Conservation (phyloP, 306 rosid genomes). For the Gastrolobium villosum region DNA sequence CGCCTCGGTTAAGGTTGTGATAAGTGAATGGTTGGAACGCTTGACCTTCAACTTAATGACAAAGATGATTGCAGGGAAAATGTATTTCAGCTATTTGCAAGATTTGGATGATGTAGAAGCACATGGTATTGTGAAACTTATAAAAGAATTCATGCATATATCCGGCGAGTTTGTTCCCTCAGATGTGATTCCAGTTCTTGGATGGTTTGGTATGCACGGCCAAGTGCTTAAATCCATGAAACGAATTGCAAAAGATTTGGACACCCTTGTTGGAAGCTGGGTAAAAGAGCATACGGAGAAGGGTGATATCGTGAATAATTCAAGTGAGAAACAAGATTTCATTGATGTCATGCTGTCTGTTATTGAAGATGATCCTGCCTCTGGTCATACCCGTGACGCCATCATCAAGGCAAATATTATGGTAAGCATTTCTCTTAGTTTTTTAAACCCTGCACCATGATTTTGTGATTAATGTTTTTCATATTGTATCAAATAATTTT, state of each 20-base stretch:
- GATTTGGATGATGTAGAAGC: slow-evolving; percentile 57
- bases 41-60: slow-evolving; percentile 57
- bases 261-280: slow-evolving; percentile 56
- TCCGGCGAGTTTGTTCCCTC: slow-evolving; percentile 57
- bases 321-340: slow-evolving; percentile 58
- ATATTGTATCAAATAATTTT: no score
- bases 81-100: slow-evolving; percentile 54
- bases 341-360: slow-evolving; percentile 55
- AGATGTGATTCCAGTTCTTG: slow-evolving; percentile 60
- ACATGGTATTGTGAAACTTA: slow-evolving; percentile 52
- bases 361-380: slow-evolving; percentile 31
- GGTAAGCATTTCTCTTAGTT: slow-evolving; percentile 39
- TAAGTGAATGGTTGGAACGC: slow-evolving; percentile 59
- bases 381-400: slow-evolving; percentile 54
- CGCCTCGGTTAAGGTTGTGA: slow-evolving; percentile 43
- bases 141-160: slow-evolving; percentile 58
- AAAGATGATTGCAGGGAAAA: slow-evolving; percentile 60
- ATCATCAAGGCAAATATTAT: slow-evolving; percentile 59
- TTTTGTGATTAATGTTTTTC: no score
- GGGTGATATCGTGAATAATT: not conserved
- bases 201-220: slow-evolving; percentile 56
- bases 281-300: slow-evolving; percentile 55
- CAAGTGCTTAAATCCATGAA: slow-evolving; percentile 57
- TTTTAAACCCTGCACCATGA: no score
- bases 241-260: slow-evolving; percentile 59